phyloP scores from a whole-genome alignment of 495 filamentous ascomycete species.

The Penicillium coffeae region DNA sequence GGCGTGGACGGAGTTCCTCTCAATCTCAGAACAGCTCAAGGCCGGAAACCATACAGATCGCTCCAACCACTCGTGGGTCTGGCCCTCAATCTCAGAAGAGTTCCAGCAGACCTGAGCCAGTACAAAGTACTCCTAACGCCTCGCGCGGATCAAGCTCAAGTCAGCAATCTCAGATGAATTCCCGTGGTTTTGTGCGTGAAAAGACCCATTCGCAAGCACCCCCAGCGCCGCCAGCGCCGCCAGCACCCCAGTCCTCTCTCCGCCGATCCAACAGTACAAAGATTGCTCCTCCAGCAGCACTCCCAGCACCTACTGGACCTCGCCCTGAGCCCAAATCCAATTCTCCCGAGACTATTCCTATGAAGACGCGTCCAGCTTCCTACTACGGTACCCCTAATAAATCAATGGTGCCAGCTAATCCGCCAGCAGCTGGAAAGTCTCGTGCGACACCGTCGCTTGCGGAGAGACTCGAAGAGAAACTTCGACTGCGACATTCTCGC shows the following conservation, averaged over 20 bases:
- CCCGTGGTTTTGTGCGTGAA: conserved; percentile 7
- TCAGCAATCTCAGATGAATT: not conserved
- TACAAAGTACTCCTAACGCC: conserved; percentile 3
- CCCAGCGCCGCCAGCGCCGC: not conserved
- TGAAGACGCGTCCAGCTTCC: not conserved
- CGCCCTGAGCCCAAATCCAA: not conserved
- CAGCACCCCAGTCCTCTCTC: conserved; percentile 1
- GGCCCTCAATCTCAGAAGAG: not conserved
- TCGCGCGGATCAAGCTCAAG: conserved; percentile 1
- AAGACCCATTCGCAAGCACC: not conserved
- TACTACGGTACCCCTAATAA: not conserved
- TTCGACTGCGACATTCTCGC: conserved; percentile 25
- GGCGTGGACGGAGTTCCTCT: not conserved
- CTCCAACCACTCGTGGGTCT: not conserved
- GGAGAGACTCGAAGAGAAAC: conserved; percentile 37
- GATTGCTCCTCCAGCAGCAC: not conserved
- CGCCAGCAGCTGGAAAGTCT: not conserved
- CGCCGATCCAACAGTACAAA: conserved; percentile 15
- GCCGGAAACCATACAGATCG: not conserved
- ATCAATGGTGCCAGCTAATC: not conserved
- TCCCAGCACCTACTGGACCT: not conserved
- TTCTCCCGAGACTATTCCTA: not conserved
- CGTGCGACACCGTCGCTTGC: conserved; percentile 24
- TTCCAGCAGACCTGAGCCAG: conserved; percentile 1
- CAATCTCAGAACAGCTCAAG: not conserved